Percentiles rank a stretch among this genome's conserved stretches.
Evolutionary conservation across 2,329 filamentous ascomycete species (phyloP).

Genomic region (Stachybotrys elegans): DNA sequence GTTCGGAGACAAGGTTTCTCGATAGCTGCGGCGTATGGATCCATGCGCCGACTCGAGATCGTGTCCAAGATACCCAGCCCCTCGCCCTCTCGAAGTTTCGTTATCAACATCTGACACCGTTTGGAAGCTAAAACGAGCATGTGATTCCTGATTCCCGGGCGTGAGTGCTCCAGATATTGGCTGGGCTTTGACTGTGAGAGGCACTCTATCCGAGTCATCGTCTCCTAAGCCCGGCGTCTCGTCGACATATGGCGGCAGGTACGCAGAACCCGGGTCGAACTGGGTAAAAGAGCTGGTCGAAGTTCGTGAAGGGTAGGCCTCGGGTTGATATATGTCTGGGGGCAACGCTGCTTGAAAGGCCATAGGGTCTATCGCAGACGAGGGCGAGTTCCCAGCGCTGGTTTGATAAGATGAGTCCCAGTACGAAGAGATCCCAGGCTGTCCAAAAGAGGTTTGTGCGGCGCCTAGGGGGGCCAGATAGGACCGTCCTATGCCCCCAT

Average conservation of each 20-base stretch:
- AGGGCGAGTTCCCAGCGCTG: conserved; percentile 31
- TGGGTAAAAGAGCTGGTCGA: conserved; percentile 23
- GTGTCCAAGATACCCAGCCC: conserved; percentile 41
- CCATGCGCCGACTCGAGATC: conserved; percentile 54
- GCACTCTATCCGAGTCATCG: conserved; percentile 54
- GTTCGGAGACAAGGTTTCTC: conserved; percentile 48
- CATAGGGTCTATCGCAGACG: conserved; percentile 48
- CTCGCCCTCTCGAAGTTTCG: conserved; percentile 43
- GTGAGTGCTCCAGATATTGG: conserved; percentile 48
- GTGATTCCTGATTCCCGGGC: conserved; percentile 33
- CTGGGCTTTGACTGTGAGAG: conserved; percentile 50
- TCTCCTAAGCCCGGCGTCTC: conserved; percentile 27
- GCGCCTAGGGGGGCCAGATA: conserved; percentile 8
- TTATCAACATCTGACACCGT: conserved; percentile 52
- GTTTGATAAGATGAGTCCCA: conserved; percentile 45
- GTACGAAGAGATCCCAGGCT: conserved; percentile 44
- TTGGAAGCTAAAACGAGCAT: conserved; percentile 51
- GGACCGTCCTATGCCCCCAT: conserved; percentile 7
- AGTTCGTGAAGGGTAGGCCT: conserved; percentile 15
- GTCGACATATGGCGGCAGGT: conserved; percentile 24
- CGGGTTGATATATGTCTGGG: conserved; percentile 38
- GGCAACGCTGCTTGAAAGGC: conserved; percentile 52
- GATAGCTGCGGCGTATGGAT: conserved; percentile 49
- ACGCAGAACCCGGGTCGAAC: conserved; percentile 19
- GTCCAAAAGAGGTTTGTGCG: conserved; percentile 22